Base-by-base conservation (phyloP, 371 early-diverging fungal genomes). In the Rhizopus delemar region DNA sequence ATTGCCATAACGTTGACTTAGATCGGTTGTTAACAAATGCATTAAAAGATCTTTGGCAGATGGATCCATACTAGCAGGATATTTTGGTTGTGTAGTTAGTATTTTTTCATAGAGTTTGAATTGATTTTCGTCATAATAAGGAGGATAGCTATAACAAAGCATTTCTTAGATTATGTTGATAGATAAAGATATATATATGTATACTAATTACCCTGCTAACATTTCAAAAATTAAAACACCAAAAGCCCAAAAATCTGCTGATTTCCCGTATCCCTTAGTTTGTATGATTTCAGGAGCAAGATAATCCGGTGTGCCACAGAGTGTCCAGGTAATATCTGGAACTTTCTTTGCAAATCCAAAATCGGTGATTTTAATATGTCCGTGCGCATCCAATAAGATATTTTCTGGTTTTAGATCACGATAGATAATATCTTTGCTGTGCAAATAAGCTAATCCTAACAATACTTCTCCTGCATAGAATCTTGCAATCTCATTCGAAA, bases 291-390 rank as follows among this genome's bases (percentile, higher is more conserved):
- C 96, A 6, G 96, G 96, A 0, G 97, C 93, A 46, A 97, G 85
- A 69, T 96, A 96, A 68, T 99, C 99, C 8, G 99, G 99, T 29
- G 99, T 99, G 15, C 99, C 99, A 70, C 98, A 99, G 32, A 99
- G 83, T 31, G 97, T 98, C 95, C 96, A 96, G 12, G 97, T 98
- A 57, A 90, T 88, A 66, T 77, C 68, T 7, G 92, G 90, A 0
- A 98, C 93, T 62, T 89, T 77, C 69, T 98, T 99, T 46, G 99
- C 97, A 82, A 99, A 99, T 2, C 99, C 99, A 82, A 99, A 97
- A 77, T 99, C 99, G 5, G 96, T 96, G 56, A 99, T 93, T 78
- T 97, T 96, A 68, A 99, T 93, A 74, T 99, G 95, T 4, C 99
- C 99, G 56, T 84, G 82, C n/a, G 79, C 73, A 65, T 92, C 94